phyloP scores from a whole-genome alignment of 768 basidiomycete genomes.

The Sporobolomyces pararoseus region DNA sequence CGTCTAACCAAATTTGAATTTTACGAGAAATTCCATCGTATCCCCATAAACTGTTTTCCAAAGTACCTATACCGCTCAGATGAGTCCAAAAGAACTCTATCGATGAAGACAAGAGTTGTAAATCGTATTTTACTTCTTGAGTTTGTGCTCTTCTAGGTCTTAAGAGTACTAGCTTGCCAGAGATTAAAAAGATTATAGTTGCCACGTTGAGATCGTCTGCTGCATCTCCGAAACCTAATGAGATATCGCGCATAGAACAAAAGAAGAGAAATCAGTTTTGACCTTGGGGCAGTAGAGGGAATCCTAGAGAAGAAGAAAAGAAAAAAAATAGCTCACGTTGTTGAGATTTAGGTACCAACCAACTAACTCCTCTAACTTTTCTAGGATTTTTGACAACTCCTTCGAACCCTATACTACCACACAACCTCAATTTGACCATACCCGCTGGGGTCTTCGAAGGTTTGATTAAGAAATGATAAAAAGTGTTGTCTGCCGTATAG shows the following conservation, averaged over 20 bases:
- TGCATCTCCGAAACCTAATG: slow-evolving; percentile 92
- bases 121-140: slow-evolving; percentile 91
- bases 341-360: slow-evolving; percentile 91
- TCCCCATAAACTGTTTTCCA: slow-evolving; percentile 97
- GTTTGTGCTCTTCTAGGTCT: slow-evolving; percentile 81
- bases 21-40: slow-evolving; percentile 87
- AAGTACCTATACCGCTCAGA: slow-evolving; percentile 79
- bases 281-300: too few relatives aligned
- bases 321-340: slow-evolving; percentile 63
- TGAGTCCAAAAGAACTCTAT: slow-evolving; percentile 99
- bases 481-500: slow-evolving; percentile 88
- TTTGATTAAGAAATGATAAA: slow-evolving; percentile 85
- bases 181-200: slow-evolving; percentile 91
- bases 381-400: slow-evolving; percentile 81
- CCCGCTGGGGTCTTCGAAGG: slow-evolving; percentile 60
- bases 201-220: slow-evolving; percentile 87
- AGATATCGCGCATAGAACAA: too few relatives aligned
- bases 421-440: slow-evolving; percentile 77
- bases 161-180: slow-evolving; percentile 81
- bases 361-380: slow-evolving; percentile 84
- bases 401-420: slow-evolving; percentile 89
- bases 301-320: too few relatives aligned
- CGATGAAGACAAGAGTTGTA: slow-evolving; percentile 93
- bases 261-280: too few relatives aligned
- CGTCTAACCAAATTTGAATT: slow-evolving; percentile 92